Evolutionary conservation across 306 rosid genomes (phyloP).

Genomic region (Alnus glutinosa): DNA sequence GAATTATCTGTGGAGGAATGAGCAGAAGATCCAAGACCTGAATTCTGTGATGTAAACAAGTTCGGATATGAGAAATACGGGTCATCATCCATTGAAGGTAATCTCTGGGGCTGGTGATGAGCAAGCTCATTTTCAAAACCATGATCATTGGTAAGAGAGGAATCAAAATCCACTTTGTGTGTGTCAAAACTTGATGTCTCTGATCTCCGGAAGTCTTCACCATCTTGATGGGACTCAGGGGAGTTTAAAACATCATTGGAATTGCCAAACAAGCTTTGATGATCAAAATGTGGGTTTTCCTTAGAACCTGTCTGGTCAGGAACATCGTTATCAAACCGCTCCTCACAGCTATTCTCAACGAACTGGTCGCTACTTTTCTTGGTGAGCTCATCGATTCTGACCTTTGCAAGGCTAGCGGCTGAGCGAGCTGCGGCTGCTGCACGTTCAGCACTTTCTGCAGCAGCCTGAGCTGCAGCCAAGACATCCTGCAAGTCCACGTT

Average conservation of each 20-base stretch:
- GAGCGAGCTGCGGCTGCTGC: conserved; percentile 95
- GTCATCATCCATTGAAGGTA: conserved; percentile 80
- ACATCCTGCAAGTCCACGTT: conserved; percentile 78
- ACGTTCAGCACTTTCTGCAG: conserved; percentile 88
- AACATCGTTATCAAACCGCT: conserved; percentile 52
- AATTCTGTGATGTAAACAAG: conserved; percentile 63
- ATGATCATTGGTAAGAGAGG: conserved; percentile 38
- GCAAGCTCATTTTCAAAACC: conserved; percentile 30
- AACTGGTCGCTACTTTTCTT: conserved; percentile 48
- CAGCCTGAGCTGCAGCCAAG: conserved; percentile 89
- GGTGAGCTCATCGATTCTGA: conserved; percentile 65
- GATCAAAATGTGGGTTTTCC: conserved; percentile 36
- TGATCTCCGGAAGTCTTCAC: conserved; percentile 33
- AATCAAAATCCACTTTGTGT: conserved; percentile 40
- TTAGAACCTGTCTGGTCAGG: conserved; percentile 28
- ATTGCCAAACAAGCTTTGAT: conserved; percentile 30
- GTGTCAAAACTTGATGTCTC: conserved; percentile 47
- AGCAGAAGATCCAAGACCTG: conserved; percentile 47
- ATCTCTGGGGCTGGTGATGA: conserved; percentile 61
- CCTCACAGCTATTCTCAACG: conserved; percentile 49
- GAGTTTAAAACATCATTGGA: conserved; percentile 21
- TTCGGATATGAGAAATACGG: conserved; percentile 76
- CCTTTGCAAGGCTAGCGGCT: conserved; percentile 83
- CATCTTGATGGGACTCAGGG: conserved; percentile 35
- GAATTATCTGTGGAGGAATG: conserved; percentile 46